Conservation (phyloP, 495 filamentous ascomycete genomes). For the Hyaloscypha hepaticicola region DNA sequence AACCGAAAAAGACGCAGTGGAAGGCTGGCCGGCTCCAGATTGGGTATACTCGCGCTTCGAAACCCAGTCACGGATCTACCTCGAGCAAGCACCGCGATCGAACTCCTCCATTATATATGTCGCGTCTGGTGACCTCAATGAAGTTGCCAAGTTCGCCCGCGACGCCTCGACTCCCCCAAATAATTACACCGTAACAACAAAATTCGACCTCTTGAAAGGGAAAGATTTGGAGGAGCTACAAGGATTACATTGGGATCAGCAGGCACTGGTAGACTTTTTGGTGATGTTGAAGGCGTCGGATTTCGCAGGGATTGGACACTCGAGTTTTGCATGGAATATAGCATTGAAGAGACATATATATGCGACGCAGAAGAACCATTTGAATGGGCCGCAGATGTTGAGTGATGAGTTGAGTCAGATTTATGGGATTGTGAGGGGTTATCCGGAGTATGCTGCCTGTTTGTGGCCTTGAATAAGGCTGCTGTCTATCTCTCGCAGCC, state of each 20-base stretch:
- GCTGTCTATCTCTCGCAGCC: not conserved
- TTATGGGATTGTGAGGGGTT: constrained; percentile 10
- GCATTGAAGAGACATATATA: constrained; percentile 25
- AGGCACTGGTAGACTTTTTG: constrained; percentile 27
- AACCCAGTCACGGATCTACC: constrained; percentile 1
- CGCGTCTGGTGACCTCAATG: constrained; percentile 4
- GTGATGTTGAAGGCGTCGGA: constrained; percentile 24
- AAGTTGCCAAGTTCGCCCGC: not conserved
- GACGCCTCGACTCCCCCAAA: not conserved
- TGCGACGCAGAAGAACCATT: not conserved
- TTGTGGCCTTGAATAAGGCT: constrained; percentile 7
- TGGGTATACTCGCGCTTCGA: constrained; percentile 1
- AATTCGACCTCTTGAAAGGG: constrained; percentile 21
- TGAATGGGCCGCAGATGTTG: constrained; percentile 9
- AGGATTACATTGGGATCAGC: constrained; percentile 26
- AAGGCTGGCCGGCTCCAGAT: constrained; percentile 5
- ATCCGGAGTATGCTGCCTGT: constrained; percentile 17
- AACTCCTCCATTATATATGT: constrained; percentile 10
- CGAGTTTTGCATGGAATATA: constrained; percentile 29
- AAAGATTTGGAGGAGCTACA: constrained; percentile 13
- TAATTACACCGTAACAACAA: constrained; percentile 16
- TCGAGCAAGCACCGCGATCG: constrained; percentile 10
- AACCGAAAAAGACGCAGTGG: constrained; percentile 19
- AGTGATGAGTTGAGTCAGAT: constrained; percentile 19
- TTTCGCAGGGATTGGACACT: constrained; percentile 27